phyloP scores from a whole-genome alignment of 176 grass and related monocot species.

The Coix lacrymajobi region DNA sequence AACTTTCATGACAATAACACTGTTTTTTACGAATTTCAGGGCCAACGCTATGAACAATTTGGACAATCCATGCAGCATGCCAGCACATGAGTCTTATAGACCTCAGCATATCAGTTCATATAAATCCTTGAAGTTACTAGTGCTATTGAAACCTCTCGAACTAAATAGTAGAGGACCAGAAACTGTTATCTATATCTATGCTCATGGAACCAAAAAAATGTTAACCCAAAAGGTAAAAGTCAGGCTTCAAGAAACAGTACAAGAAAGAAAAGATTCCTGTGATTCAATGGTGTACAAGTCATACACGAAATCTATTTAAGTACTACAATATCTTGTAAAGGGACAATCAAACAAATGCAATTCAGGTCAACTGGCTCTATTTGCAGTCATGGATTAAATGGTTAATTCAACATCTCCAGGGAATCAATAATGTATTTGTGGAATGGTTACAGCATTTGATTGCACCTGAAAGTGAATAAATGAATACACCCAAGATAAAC shows the following conservation, averaged over 20 bases:
- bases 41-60: background rate
- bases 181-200: background rate
- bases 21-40: background rate
- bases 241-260: background rate
- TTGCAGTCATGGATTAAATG: background rate
- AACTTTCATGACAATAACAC: background rate
- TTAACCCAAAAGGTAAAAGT: background rate
- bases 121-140: background rate
- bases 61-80: background rate
- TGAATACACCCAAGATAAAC: background rate
- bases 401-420: background rate
- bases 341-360: background rate
- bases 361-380: background rate
- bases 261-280: background rate
- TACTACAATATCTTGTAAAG: background rate
- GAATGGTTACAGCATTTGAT: background rate
- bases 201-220: background rate
- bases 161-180: background rate
- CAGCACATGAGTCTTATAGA: background rate
- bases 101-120: background rate
- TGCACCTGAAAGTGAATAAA: background rate
- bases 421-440: background rate
- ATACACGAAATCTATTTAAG: background rate
- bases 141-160: background rate
- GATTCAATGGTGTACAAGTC: background rate